Conservation (phyloP, 805 yeast species). For the Teunomyces kruisii region DNA sequence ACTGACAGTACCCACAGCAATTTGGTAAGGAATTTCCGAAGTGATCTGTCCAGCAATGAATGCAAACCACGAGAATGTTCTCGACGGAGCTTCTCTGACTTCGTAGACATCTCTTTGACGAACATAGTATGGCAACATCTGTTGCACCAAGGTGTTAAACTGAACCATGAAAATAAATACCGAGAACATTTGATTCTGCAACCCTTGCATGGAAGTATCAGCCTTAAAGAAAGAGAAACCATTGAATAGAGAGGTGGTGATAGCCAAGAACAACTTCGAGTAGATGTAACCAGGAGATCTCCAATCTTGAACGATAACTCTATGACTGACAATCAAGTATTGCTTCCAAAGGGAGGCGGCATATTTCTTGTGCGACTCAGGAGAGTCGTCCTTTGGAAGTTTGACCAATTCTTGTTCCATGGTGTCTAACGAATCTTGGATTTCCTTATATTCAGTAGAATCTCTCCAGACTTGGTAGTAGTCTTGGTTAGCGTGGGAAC, state of each 20-base stretch:
- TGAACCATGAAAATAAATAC: slow-evolving; percentile 65
- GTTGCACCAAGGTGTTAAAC: slow-evolving; percentile 58
- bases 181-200: slow-evolving; percentile 70
- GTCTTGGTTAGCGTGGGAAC: slow-evolving; percentile 70
- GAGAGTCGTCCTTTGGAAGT: slow-evolving; percentile 19
- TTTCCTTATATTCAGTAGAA: slow-evolving; percentile 60
- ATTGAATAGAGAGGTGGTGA: slow-evolving; percentile 55
- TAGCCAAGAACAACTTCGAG: slow-evolving; percentile 59
- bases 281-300: slow-evolving; percentile 40
- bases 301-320: slow-evolving; percentile 40
- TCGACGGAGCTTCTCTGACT: slow-evolving; percentile 72
- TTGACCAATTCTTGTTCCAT: slow-evolving; percentile 60
- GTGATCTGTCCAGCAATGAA: slow-evolving; percentile 61
- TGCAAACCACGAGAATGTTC: slow-evolving; percentile 65
- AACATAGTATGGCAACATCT: slow-evolving; percentile 56
- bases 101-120: slow-evolving; percentile 66
- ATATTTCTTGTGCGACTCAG: slow-evolving; percentile 24
- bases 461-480: slow-evolving; percentile 76
- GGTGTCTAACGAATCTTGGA: slow-evolving; percentile 56
- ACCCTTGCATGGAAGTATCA: slow-evolving; percentile 35
- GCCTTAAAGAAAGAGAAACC: slow-evolving; percentile 78
- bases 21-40: slow-evolving; percentile 67
- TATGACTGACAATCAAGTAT: slow-evolving; percentile 19
- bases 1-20: slow-evolving; percentile 62
- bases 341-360: slow-evolving; percentile 29